Evolutionary conservation across 352 stramenopile species (phyloP).

Genomic region (Globisporangium carolinianum): DNA sequence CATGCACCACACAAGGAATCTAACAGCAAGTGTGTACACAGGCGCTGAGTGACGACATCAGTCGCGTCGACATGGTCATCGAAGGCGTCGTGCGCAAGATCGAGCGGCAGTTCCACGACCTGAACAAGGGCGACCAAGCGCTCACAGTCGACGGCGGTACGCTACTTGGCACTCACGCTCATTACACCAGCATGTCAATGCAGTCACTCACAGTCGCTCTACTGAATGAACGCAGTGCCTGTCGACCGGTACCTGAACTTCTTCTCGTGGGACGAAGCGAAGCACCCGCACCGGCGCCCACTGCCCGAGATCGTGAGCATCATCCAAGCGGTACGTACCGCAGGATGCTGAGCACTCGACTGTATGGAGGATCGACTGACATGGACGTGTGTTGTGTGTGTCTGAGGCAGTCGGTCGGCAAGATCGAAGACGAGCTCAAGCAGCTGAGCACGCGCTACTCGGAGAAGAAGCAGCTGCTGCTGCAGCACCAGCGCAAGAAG

Average conservation of each 20-base stretch:
- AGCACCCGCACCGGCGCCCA: constrained; percentile 94
- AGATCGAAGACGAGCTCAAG: constrained; percentile 97
- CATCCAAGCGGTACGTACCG: constrained; percentile 81
- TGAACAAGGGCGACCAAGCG: constrained; percentile 84
- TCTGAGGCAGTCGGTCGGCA: constrained; percentile 65
- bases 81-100: constrained; percentile 96
- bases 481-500: constrained; percentile 91
- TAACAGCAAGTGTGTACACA: constrained; percentile 7
- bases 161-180: background rate
- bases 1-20: too few species aligned
- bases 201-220: background rate
- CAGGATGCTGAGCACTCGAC: background rate
- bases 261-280: constrained; percentile 98
- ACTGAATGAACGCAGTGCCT: constrained; percentile 43
- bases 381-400: background rate
- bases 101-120: constrained; percentile 93
- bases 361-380: background rate
- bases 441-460: constrained; percentile 89
- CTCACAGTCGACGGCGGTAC: constrained; percentile 82
- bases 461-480: constrained; percentile 91
- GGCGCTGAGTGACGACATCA: constrained; percentile 91
- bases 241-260: constrained; percentile 94
- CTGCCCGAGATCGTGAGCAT: constrained; percentile 94
- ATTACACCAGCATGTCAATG: background rate
- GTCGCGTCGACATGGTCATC: constrained; percentile 92